phyloP scores from a whole-genome alignment of 345 rosid genomes.

The Orychophragmus violaceus region DNA sequence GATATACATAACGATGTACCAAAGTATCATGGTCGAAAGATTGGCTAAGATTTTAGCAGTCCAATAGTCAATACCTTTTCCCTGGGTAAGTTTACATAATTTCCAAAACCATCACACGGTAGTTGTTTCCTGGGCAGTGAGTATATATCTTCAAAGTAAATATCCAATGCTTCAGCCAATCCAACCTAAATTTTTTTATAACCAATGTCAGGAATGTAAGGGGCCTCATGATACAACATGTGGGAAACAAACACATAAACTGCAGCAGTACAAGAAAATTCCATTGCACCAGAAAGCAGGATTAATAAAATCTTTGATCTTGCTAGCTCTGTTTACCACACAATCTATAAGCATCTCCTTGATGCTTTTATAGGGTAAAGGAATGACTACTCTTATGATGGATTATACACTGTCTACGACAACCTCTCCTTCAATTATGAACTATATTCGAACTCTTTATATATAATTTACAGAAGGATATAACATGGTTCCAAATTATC shows the following conservation, averaged over 20 bases:
- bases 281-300: background rate
- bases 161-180: constrained; percentile 72
- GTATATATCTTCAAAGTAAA: constrained; percentile 73
- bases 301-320: background rate
- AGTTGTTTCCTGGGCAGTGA: constrained; percentile 69
- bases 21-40: background rate
- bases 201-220: constrained; percentile 17
- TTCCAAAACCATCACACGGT: constrained; percentile 36
- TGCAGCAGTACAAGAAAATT: background rate
- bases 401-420: background rate
- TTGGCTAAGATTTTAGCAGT: background rate
- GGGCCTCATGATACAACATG: background rate
- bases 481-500: background rate
- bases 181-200: constrained; percentile 49
- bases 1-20: background rate
- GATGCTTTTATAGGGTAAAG: background rate
- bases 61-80: constrained; percentile 49
- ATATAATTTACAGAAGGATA: background rate
- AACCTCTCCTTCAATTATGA: background rate
- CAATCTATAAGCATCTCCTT: background rate
- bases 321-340: background rate
- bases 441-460: background rate
- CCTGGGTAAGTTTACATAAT: constrained; percentile 41
- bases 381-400: background rate
- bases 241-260: background rate